Percentiles rank a stretch among this genome's conserved stretches.
These are phyloP conservation scores for Eucalyptus pauciflora DNA, from an alignment of 345 rosid genomes.

Conservation along the genomic window DNA sequence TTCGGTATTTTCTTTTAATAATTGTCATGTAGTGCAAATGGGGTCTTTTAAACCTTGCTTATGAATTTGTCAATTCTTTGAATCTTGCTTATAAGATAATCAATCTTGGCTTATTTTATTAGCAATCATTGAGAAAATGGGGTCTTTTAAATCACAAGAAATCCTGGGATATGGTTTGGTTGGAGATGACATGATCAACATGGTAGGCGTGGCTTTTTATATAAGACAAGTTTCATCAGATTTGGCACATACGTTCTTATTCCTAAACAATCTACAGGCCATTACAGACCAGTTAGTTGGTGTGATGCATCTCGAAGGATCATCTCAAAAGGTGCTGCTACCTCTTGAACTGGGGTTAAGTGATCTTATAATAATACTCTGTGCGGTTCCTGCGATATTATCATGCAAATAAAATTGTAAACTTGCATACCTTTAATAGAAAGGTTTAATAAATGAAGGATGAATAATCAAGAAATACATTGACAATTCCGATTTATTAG, in stretches of 20 bases:
- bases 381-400: background rate
- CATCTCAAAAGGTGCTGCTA: background rate
- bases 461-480: background rate
- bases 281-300: background rate
- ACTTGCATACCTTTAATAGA: no score
- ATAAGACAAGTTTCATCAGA: background rate
- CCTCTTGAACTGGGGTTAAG: background rate
- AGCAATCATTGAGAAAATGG: background rate
- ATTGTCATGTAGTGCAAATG: no score
- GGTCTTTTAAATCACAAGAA: background rate
- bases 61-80: background rate
- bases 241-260: background rate
- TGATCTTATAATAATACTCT: background rate
- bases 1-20: no score
- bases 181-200: background rate
- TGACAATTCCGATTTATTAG: background rate
- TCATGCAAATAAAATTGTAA: no score
- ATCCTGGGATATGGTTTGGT: background rate
- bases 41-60: no score
- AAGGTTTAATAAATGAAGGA: no score
- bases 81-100: background rate
- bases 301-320: accelerated
- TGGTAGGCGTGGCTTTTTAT: background rate
- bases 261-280: background rate
- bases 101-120: background rate